Evolutionary conservation across 1,284 basidiomycete species (phyloP).

Genomic region (Sphaerobolus stellatus): DNA sequence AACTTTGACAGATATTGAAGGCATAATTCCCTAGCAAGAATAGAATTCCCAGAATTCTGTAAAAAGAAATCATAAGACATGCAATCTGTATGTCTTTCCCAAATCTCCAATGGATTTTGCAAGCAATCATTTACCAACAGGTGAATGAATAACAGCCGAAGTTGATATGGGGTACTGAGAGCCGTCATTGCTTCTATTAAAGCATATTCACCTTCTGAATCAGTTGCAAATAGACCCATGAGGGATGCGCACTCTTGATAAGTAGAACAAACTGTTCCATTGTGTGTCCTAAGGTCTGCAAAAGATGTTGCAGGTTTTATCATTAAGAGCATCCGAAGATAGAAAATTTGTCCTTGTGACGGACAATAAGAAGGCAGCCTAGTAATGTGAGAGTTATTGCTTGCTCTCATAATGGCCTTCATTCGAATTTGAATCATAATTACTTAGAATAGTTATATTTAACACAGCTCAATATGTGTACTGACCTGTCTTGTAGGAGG

Average conservation of each 20-base stretch:
- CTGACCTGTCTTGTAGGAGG: no score
- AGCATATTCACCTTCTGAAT: slow-evolving; percentile 22
- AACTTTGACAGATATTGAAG: slow-evolving; percentile 13
- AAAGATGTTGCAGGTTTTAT: slow-evolving; percentile 23
- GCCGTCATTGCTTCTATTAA: slow-evolving; percentile 20
- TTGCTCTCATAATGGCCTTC: no score
- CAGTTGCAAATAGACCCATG: slow-evolving; percentile 29
- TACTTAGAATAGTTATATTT: no score
- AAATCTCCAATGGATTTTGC: slow-evolving; percentile 14
- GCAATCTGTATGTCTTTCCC: slow-evolving; percentile 13
- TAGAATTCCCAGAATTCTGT: slow-evolving; percentile 13
- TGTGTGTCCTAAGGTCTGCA: slow-evolving; percentile 22
- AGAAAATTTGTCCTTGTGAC: slow-evolving; percentile 35
- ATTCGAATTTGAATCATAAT: no score
- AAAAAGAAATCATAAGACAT: slow-evolving; percentile 14
- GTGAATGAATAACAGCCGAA: no score
- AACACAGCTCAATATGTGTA: no score
- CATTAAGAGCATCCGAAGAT: slow-evolving; percentile 29
- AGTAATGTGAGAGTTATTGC: slow-evolving; percentile 28
- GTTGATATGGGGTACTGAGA: slow-evolving; percentile 20
- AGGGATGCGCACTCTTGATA: slow-evolving; percentile 31
- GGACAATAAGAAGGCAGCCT: slow-evolving; percentile 28
- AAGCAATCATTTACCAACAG: slow-evolving; percentile 22
- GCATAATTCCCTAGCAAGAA: slow-evolving; percentile 6
- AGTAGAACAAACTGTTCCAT: slow-evolving; percentile 18